Conservation (phyloP, 1,284 basidiomycete genomes). For the Flammula alnicola region DNA sequence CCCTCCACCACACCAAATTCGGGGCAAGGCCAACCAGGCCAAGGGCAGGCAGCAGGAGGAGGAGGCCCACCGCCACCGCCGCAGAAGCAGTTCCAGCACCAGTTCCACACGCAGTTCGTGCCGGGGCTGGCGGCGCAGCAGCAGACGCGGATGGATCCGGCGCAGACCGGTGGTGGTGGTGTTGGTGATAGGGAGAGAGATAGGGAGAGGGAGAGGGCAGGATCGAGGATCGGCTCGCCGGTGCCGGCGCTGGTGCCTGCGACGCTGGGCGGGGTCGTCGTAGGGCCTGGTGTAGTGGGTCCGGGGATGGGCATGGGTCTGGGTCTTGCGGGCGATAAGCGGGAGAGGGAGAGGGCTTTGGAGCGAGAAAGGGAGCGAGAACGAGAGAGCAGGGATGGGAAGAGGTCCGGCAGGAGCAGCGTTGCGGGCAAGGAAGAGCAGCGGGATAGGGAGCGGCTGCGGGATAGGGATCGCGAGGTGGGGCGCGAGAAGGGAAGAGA, state of each 20-base stretch:
- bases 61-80: constrained; percentile 20
- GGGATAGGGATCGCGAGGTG: constrained; percentile 11
- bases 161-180: constrained; percentile 2
- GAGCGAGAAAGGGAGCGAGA: constrained; percentile 16
- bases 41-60: background rate
- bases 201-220: constrained; percentile 7
- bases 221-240: constrained; percentile 16
- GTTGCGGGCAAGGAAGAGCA: constrained; percentile 18
- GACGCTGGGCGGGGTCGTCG: background rate
- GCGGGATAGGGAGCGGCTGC: constrained; percentile 16
- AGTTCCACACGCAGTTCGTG: constrained; percentile 39
- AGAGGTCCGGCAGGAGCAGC: constrained; percentile 13
- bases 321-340: constrained; percentile 11
- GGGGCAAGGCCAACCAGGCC: background rate
- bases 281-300: constrained; percentile 1
- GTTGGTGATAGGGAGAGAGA: background rate
- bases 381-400: constrained; percentile 12
- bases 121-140: constrained; percentile 23
- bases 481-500: constrained; percentile 16
- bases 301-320: constrained; percentile 7
- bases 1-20: too few species aligned
- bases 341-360: constrained; percentile 20
- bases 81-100: constrained; percentile 34
- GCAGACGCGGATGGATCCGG: constrained; percentile 16
- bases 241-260: constrained; percentile 6